Evolutionary conservation across 192 early-diverging fungal species (phyloP).

Genomic region (Jimgerdemannia flammicorona): DNA sequence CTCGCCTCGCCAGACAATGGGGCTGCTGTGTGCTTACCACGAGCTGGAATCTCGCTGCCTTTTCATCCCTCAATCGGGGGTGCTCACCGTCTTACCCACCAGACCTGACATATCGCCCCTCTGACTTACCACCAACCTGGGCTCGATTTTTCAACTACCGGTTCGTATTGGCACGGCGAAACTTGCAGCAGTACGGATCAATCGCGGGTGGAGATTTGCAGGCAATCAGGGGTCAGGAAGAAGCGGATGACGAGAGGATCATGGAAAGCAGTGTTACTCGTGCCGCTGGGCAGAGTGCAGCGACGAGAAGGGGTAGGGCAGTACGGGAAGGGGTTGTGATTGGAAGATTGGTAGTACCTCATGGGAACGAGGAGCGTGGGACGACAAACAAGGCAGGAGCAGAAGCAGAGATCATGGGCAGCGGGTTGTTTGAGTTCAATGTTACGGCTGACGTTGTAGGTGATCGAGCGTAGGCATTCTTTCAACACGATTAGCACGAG

Average conservation of each 20-base stretch:
- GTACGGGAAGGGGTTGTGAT: not conserved
- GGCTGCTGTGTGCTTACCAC: not conserved
- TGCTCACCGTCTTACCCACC: not conserved
- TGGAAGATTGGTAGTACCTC: not conserved
- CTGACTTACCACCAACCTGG: not conserved
- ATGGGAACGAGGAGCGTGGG: not conserved
- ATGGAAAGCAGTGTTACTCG: not conserved
- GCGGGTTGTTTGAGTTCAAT: not conserved
- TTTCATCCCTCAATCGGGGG: not conserved
- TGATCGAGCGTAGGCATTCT: not conserved
- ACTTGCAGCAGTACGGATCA: not conserved
- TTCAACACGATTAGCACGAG: too few relatives aligned
- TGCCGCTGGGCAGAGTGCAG: not conserved
- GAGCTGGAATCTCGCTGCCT: not conserved
- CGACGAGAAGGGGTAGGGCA: not conserved
- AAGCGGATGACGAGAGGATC: not conserved
- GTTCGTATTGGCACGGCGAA: not conserved
- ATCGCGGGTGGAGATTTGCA: not conserved
- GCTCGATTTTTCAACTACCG: not conserved
- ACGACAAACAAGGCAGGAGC: not conserved
- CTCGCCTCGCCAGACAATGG: not conserved
- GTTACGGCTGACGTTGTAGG: not conserved
- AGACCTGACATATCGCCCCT: not conserved
- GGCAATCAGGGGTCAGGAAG: not conserved
- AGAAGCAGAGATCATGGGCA: not conserved